A percentile compares a stretch with the other conserved stretches of the same genome.
Evolutionary conservation across 768 basidiomycete genomes (phyloP).

Genomic region (Tulasnella sp.): DNA sequence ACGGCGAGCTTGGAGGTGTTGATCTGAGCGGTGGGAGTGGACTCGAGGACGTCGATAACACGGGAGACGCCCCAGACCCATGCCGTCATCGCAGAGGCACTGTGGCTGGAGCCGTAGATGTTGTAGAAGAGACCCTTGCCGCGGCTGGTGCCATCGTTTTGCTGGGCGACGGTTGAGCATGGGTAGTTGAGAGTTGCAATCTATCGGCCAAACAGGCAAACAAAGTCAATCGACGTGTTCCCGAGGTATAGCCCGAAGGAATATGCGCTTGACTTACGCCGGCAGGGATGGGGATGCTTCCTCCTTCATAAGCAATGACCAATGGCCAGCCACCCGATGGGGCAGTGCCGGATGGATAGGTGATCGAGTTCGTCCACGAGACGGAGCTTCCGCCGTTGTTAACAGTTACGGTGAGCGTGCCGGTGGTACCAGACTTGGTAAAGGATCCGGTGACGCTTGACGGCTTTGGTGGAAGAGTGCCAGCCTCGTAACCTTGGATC

Average conservation of each 20-base stretch:
- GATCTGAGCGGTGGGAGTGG: constrained; percentile 41
- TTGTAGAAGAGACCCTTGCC: constrained; percentile 52
- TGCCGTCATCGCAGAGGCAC: constrained; percentile 49
- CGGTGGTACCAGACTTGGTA: constrained; percentile 22
- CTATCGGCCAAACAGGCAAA: background rate
- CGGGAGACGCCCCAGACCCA: constrained; percentile 58
- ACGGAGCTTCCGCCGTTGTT: constrained; percentile 42
- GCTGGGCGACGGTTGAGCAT: constrained; percentile 38
- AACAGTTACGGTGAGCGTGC: constrained; percentile 43
- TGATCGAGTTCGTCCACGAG: constrained; percentile 43
- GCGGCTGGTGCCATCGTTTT: constrained; percentile 39
- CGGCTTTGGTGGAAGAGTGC: constrained; percentile 44
- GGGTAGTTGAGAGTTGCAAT: constrained; percentile 13
- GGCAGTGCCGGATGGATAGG: constrained; percentile 33
- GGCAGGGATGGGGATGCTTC: constrained; percentile 33
- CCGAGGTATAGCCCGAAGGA: background rate
- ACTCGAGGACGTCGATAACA: constrained; percentile 53
- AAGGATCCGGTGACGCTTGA: constrained; percentile 40
- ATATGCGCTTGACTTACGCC: constrained; percentile 24
- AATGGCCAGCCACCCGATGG: constrained; percentile 41
- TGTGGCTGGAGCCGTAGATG: constrained; percentile 42
- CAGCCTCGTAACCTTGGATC: constrained; percentile 48
- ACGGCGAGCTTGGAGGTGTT: constrained; percentile 45
- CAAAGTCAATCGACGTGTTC: background rate
- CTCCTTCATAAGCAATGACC: constrained; percentile 45